Evolutionary conservation across 257 asterid species (phyloP), one percentile per base, ranked within the genome.

Genomic region (Cordia subcordata): DNA sequence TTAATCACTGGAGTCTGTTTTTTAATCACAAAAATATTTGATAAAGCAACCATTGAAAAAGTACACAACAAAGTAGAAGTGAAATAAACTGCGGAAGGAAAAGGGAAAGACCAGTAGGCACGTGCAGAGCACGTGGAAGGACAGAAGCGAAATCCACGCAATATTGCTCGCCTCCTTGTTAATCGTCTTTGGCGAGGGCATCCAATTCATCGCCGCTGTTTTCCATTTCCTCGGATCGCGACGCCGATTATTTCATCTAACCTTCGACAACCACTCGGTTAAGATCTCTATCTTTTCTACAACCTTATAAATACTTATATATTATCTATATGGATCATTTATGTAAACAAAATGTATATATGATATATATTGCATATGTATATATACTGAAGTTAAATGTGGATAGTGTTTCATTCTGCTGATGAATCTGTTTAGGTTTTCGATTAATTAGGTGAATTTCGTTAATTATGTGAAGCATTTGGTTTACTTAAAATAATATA

Each of bases 201-300:
- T 33, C 70, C 46, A 63, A 66, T 62, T 62, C 67, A 66, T 75
- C 77, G 77, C 80, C 77, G 70, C 53, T 11, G 61, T 70, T 17
- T 71, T 63, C 68, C 77, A 71, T 51, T 71, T 75, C 72, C 69
- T 71, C 72, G 72, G 75, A 63, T 64, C 42, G 53, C 44, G 14
- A 20, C 51, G 52, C 61, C 63, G 51, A 51, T 46, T 58, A 60
- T 54, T 53, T 37, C 3, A 42, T 47, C 63, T 64, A 44, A n/a
- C 72, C 50, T 27, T 57, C 57, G 46, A 21, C 60, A 8, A 47
- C 52, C 17, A 32, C 10, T 51, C 32, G 4, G 19, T 49, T 53
- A 37, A 8, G 40, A 38, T 62, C 63, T 68, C 57, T 53, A 58
- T 37, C 63, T 39, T 49, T 21, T n/a, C 14, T 11, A 14, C 19